Evolutionary conservation across 2,329 filamentous ascomycete genomes (phyloP).

Genomic region (Calcarisporium arbuscula): DNA sequence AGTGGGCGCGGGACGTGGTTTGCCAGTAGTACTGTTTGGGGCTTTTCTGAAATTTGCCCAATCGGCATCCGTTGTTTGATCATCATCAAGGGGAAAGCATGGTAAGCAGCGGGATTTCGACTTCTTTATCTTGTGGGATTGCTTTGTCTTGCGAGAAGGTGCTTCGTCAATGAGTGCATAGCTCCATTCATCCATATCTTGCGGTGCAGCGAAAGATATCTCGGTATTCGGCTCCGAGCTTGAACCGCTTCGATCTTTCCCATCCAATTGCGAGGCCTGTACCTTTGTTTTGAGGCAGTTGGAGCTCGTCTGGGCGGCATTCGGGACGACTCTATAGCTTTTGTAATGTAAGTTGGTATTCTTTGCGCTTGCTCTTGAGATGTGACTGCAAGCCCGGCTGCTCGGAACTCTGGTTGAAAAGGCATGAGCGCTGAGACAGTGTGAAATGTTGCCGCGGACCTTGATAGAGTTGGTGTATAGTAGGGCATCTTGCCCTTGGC

Average conservation of each 20-base stretch:
- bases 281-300: constrained; percentile 1
- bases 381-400: constrained; percentile 50
- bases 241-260: constrained; percentile 14
- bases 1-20: too few relatives aligned
- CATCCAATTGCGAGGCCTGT: constrained; percentile 22
- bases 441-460: constrained; percentile 37
- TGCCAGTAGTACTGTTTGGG: constrained; percentile 5
- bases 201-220: constrained; percentile 23
- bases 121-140: constrained; percentile 10
- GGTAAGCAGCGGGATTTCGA: constrained; percentile 19
- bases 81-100: constrained; percentile 19
- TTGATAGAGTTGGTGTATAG: constrained; percentile 32
- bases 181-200: constrained; percentile 26
- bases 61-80: constrained; percentile 16
- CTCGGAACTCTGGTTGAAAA: constrained; percentile 45
- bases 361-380: constrained; percentile 38
- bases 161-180: constrained; percentile 25
- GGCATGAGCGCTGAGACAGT: constrained; percentile 49
- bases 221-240: constrained; percentile 21
- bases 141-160: constrained; percentile 15
- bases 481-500: constrained; percentile 30
- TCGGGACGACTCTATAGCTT: constrained; percentile 10
- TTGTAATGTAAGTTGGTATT: constrained; percentile 13
- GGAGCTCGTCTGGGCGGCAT: constrained; percentile 4
- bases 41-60: constrained; percentile 16